Evolutionary conservation across 331 rosid species (phyloP), one percentile per base, ranked within the genome.

Genomic region (Acacia concinna): DNA sequence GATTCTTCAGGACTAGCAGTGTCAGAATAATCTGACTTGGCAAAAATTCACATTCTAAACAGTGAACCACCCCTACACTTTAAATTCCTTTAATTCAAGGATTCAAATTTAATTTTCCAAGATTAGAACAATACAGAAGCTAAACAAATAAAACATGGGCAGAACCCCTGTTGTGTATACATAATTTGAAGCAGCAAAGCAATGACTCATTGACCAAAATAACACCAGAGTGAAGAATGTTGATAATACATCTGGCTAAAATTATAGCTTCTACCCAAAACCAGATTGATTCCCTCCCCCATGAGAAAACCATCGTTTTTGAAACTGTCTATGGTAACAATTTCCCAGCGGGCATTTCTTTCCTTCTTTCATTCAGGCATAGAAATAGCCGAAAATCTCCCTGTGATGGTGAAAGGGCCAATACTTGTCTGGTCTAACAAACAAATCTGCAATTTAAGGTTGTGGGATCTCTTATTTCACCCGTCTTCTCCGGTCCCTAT

Each of bases 401-500:
- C 63, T 18, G 8, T 6, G 69, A 65, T 27, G 23, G 73, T 54
- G 18, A 79, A 73, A 75, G 38, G 77, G 65, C 60, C 71, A 62
- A 76, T 44, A 11, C 32, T 44, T 30, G 17, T 70, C 70, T n/a
- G 17, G 27, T 65, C 66, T 66, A 67, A 27, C 75, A 79, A 66
- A 43, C 63, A 68, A 79, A 73, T 76, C 47, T 49, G 83, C 81
- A 83, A 43, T 66, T 57, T 59, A 49, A 31, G 57, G 68, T 75
- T 40, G 35, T 23, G 52, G 23, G 32, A 71, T 78, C 47, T 52
- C 49, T 87, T 77, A 93, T 77, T 90, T 93, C 63, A 71, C 32
- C 17, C 98, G 83, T 76, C 97, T 85, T 80, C 94, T 87, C 74
- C 99, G 75, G 62, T 95, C 97, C 59, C 88, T 79, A 59, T 90